Base-by-base conservation (phyloP, 345 rosid species). In the Euclidium syriacum region DNA sequence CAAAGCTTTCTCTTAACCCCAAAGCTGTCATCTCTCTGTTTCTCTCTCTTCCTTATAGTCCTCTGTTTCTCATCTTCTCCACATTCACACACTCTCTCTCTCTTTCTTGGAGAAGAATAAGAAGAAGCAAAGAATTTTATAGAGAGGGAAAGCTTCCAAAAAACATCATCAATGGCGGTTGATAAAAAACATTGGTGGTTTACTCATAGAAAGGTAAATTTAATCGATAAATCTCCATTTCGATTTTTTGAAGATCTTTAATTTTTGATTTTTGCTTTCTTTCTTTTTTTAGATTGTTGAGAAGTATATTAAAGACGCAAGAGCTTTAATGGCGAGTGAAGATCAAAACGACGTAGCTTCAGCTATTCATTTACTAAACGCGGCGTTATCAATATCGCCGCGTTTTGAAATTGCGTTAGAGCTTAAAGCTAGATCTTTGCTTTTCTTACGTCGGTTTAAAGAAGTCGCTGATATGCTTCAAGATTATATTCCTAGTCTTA, bases 181-280 rank as follows among this genome's bases (percentile, higher is more conserved):
- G 90, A 86, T 17, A 90, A 76, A 79, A 87, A 81, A 52, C 92
- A 80, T 67, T 90, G 97, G 96, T 94, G 99, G 99, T 88, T 89
- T 65, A 85, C 75, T 72, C 85, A 87, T 59, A 69, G 94, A 52
- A 92, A 84, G 96, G 99, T 85, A 56, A 43, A 24, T 11, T 7
- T 15, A 6, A 47, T 1, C 22, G 3, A 9, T 20, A 3, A 40
- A 8, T 20, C 35, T 27, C 43, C 19, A 6, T 6, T 14, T 30
- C 1, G 38, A 8, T 30, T 6, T n/a, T 14, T 64, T 3, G 6
- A 38, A 29, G 32, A 16, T 49, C n/a, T 56, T 18, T 3, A 20
- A 7, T 11, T 10, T 15, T 30, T 18, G n/a, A n/a, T n/a, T n/a
- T n/a, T n/a, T n/a, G n/a, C 4, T 16, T 58, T 18, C 2, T 27